Conservation (phyloP, 371 early-diverging fungal species). For the Mucor piriformis region DNA sequence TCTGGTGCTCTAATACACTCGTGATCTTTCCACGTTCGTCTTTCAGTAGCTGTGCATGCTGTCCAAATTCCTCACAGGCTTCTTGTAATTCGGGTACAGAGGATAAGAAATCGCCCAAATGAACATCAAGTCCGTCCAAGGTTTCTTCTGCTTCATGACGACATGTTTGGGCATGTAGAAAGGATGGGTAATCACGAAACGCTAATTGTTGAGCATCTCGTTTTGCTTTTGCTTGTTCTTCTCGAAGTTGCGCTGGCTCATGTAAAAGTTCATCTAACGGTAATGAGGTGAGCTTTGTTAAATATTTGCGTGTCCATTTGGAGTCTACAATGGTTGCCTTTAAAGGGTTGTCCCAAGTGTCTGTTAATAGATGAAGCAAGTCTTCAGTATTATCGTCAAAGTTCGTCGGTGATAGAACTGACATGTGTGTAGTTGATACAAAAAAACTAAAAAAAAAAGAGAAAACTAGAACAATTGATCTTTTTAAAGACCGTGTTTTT, state of each 20-base stretch:
- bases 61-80: slow-evolving; percentile 46
- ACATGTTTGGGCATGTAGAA: slow-evolving; percentile 68
- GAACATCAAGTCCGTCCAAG: slow-evolving; percentile 53
- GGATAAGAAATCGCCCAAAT: slow-evolving; percentile 50
- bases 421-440: background rate
- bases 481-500: background rate
- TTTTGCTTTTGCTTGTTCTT: slow-evolving; percentile 61
- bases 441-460: background rate
- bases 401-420: slow-evolving; percentile 8
- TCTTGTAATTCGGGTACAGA: slow-evolving; percentile 58
- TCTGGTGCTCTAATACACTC: slow-evolving; percentile 63
- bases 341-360: slow-evolving; percentile 22
- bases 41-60: slow-evolving; percentile 35
- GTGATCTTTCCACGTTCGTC: slow-evolving; percentile 54
- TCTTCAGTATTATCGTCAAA: slow-evolving; percentile 35
- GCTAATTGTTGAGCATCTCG: slow-evolving; percentile 72
- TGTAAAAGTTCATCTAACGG: slow-evolving; percentile 60
- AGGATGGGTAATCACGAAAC: slow-evolving; percentile 70
- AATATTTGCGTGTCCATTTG: slow-evolving; percentile 64
- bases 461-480: background rate
- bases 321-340: slow-evolving; percentile 21
- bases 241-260: slow-evolving; percentile 53
- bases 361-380: slow-evolving; percentile 26
- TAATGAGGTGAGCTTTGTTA: slow-evolving; percentile 62
- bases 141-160: slow-evolving; percentile 58